A percentile compares a stretch with the other conserved stretches of the same genome.
Evolutionary conservation across 106 monocot species (phyloP).

Genomic region (Dendrobium huoshanense): DNA sequence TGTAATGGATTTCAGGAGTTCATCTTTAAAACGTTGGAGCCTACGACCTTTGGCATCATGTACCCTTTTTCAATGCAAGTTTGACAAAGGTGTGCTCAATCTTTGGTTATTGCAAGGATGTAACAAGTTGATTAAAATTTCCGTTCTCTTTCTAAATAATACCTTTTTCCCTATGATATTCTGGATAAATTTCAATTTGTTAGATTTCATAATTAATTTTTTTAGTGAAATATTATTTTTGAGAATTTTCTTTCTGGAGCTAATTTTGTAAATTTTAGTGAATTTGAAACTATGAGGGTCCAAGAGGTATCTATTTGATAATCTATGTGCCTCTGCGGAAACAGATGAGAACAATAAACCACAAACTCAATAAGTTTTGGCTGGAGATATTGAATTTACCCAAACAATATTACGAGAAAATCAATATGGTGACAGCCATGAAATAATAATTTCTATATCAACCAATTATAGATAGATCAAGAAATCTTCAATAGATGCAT

Average conservation of each 20-base stretch:
- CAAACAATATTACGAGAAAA: neutral
- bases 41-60: neutral
- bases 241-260: neutral
- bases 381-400: neutral
- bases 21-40: neutral
- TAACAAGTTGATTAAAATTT: neutral
- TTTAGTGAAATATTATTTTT: neutral
- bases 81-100: neutral
- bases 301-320: neutral
- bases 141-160: neutral
- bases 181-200: no score
- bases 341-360: neutral
- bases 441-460: neutral
- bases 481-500: neutral
- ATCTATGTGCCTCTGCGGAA: neutral
- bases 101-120: conserved; percentile 4
- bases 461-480: neutral
- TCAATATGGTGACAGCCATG: neutral
- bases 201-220: neutral
- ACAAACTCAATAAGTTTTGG: neutral
- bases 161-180: no score
- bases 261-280: neutral
- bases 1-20: conserved; percentile 4
- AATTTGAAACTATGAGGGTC: neutral
- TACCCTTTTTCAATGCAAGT: conserved; percentile 2